Conservation (phyloP, 2,329 filamentous ascomycete species). For the Chalaropsis ovoidea region DNA sequence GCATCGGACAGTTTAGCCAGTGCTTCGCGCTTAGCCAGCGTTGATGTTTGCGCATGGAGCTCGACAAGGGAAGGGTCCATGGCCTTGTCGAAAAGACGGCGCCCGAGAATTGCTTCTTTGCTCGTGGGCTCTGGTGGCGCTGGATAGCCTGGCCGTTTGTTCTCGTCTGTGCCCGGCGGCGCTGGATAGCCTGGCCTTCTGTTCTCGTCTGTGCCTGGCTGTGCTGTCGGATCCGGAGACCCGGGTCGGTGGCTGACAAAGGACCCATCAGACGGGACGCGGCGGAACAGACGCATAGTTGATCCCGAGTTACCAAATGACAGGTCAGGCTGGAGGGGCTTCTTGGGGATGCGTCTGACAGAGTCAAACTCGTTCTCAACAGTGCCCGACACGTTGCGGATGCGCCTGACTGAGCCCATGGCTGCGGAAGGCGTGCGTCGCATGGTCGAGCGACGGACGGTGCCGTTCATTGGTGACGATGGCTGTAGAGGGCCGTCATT, state of each 20-base stretch:
- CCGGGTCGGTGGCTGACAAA: conserved; percentile 27
- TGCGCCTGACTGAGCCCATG: conserved; percentile 23
- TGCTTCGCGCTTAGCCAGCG: conserved; percentile 63
- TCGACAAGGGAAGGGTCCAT: conserved; percentile 78
- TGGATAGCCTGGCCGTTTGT: conserved; percentile 33
- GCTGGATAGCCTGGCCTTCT: conserved; percentile 33
- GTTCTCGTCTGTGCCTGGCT: neutral
- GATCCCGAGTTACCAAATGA: conserved; percentile 90
- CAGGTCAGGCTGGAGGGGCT: conserved; percentile 73
- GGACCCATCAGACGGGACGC: conserved; percentile 63
- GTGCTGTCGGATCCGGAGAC: conserved; percentile 35
- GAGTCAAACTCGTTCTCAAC: conserved; percentile 20
- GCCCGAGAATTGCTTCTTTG: conserved; percentile 76
- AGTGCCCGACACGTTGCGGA: conserved; percentile 20
- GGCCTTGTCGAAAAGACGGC: conserved; percentile 68
- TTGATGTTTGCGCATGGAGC: conserved; percentile 66
- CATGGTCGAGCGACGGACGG: conserved; percentile 50
- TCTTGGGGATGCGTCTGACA: conserved; percentile 21
- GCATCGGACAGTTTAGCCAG: conserved; percentile 75
- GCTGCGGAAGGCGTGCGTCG: conserved; percentile 22
- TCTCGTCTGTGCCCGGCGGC: neutral
- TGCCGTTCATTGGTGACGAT: conserved; percentile 44
- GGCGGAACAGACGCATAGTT: conserved; percentile 81
- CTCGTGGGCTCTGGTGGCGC: conserved; percentile 48
- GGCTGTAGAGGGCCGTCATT: conserved; percentile 51